Percentiles rank a stretch among this genome's conserved stretches.
phyloP scores from a whole-genome alignment of 2,329 filamentous ascomycete genomes.

The Amauroascus verrucosus region DNA sequence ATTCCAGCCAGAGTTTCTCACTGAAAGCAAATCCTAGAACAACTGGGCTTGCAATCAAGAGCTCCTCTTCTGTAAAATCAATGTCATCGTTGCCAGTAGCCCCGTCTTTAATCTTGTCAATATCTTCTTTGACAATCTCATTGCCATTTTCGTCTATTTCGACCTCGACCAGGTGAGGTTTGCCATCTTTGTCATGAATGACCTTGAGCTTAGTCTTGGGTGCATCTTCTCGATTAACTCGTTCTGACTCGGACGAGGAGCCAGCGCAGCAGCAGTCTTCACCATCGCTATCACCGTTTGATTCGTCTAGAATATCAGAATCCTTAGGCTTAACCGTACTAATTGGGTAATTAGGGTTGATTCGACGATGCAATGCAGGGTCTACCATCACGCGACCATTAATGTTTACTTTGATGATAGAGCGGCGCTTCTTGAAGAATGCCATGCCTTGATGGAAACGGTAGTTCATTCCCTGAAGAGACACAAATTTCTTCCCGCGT shows the following conservation, averaged over 20 bases:
- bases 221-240: constrained; percentile 27
- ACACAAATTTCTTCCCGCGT: constrained; percentile 74
- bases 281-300: constrained; percentile 33
- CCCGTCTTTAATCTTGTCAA: constrained; percentile 44
- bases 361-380: constrained; percentile 66
- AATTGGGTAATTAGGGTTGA: constrained; percentile 76
- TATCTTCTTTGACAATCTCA: constrained; percentile 46
- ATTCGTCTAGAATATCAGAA: constrained; percentile 46
- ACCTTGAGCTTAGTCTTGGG: constrained; percentile 42
- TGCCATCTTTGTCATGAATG: constrained; percentile 45
- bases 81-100: constrained; percentile 31
- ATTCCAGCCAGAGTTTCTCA: constrained; percentile 85
- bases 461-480: constrained; percentile 73
- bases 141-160: constrained; percentile 47
- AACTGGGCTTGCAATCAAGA: constrained; percentile 71
- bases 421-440: constrained; percentile 70
- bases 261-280: constrained; percentile 31
- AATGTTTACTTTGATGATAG: constrained; percentile 68
- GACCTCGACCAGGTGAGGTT: constrained; percentile 44
- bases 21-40: constrained; percentile 79
- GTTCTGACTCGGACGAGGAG: constrained; percentile 23
- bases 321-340: constrained; percentile 65
- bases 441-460: constrained; percentile 73
- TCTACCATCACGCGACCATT: constrained; percentile 85
- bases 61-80: constrained; percentile 69